Evolutionary conservation across 2,329 filamentous ascomycete species (phyloP).

Genomic region (Botrytis tulipae): DNA sequence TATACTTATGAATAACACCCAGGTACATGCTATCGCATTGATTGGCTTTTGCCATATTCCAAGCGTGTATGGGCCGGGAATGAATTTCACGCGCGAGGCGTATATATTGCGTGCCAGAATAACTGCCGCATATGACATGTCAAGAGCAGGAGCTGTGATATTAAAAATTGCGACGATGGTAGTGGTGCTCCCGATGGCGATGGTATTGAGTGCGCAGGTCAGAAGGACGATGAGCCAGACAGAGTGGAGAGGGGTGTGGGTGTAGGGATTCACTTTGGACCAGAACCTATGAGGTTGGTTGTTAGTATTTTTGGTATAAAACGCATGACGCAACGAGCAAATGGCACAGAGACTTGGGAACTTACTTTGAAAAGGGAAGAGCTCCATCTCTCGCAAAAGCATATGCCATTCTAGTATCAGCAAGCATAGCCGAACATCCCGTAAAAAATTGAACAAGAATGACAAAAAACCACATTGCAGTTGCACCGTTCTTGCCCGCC

Average conservation of each 20-base stretch:
- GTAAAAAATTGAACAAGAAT: slow-evolving; percentile 66
- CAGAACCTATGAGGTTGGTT: slow-evolving; percentile 44
- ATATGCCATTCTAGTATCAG: slow-evolving; percentile 61
- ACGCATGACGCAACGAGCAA: background rate
- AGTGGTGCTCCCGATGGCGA: slow-evolving; percentile 50
- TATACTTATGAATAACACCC: slow-evolving; percentile 61
- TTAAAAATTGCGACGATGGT: slow-evolving; percentile 54
- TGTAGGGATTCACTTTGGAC: slow-evolving; percentile 51
- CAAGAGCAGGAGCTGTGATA: slow-evolving; percentile 51
- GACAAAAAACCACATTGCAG: slow-evolving; percentile 59
- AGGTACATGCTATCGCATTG: slow-evolving; percentile 56
- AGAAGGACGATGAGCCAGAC: slow-evolving; percentile 64
- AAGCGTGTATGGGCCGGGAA: slow-evolving; percentile 53
- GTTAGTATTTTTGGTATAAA: background rate
- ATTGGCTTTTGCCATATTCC: slow-evolving; percentile 54
- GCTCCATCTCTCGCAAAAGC: slow-evolving; percentile 60
- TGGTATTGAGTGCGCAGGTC: slow-evolving; percentile 51
- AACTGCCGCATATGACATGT: slow-evolving; percentile 57
- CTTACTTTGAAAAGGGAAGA: slow-evolving; percentile 57
- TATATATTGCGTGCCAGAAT: slow-evolving; percentile 46
- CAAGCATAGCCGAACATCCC: slow-evolving; percentile 60
- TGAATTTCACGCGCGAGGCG: slow-evolving; percentile 29
- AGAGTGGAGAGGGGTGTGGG: slow-evolving; percentile 59
- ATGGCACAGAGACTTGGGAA: background rate
- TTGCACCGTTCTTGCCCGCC: slow-evolving; percentile 54